These are phyloP conservation scores for Arctium minus DNA, from an alignment of 129 eudicot species.

Conservation along the genomic window DNA sequence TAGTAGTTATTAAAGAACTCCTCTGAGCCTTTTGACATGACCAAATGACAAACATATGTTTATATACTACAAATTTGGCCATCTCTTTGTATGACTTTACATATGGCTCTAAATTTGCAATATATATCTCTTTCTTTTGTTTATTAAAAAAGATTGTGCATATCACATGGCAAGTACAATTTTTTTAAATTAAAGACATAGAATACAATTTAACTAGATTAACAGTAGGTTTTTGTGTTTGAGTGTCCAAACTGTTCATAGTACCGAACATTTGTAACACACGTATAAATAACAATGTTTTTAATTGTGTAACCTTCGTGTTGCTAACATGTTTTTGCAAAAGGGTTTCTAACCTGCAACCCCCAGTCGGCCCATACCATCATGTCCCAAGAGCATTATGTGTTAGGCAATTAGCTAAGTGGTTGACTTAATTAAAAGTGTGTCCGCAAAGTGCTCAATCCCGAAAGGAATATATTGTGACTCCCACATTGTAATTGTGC, in stretches of 20 bases:
- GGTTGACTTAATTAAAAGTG: not conserved
- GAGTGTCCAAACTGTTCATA: not conserved
- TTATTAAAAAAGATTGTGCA: not conserved
- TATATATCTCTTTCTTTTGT: not conserved
- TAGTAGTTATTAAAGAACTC: not conserved
- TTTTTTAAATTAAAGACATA: too few relatives aligned
- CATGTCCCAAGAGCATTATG: not conserved
- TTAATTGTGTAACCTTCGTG: not conserved
- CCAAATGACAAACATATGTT: not conserved
- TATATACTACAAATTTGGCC: not conserved
- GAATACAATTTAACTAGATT: not conserved
- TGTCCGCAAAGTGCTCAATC: not conserved
- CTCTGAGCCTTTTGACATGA: not conserved
- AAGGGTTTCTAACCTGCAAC: not conserved
- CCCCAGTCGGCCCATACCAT: not conserved
- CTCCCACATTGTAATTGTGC: not conserved
- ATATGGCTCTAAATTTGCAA: not conserved
- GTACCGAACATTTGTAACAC: not conserved
- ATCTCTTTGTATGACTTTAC: not conserved
- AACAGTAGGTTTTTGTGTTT: not conserved
- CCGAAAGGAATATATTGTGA: not conserved
- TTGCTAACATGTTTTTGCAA: not conserved
- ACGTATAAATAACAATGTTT: not conserved
- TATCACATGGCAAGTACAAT: not conserved
- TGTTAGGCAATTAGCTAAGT: not conserved